These are phyloP conservation scores for Drosera spatulata DNA, from an alignment of 179 eudicot species.

Conservation along the genomic window DNA sequence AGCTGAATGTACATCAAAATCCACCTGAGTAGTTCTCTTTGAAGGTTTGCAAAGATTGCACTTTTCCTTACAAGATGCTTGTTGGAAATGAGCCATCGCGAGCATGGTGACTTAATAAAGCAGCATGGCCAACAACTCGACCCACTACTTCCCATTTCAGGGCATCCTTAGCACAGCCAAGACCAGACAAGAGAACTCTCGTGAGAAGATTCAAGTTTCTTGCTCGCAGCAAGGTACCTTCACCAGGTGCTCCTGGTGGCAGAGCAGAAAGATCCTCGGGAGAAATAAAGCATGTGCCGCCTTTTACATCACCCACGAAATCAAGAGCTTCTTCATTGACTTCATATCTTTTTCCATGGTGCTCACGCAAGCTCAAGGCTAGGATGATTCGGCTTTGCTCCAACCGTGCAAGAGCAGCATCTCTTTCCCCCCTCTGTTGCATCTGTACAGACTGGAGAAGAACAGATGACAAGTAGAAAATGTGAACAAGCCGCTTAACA, in stretches of 20 bases:
- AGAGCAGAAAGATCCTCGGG: conserved; percentile 31
- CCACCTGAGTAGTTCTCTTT: conserved; percentile 21
- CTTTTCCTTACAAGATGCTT: conserved; percentile 29
- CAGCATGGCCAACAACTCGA: conserved; percentile 75
- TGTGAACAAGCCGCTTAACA: no score
- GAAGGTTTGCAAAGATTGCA: conserved; percentile 19
- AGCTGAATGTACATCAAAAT: conserved; percentile 75
- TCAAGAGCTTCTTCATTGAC: conserved; percentile 85
- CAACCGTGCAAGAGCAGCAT: conserved; percentile 76
- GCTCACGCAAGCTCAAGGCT: conserved; percentile 74
- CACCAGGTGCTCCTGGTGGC: conserved; percentile 21
- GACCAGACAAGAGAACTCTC: conserved; percentile 32
- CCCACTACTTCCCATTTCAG: conserved; percentile 51
- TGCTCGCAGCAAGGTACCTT: conserved; percentile 22
- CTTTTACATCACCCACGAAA: conserved; percentile 59
- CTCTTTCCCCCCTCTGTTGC: conserved; percentile 88
- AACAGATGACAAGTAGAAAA: no score
- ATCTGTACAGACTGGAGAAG: conserved; percentile 60
- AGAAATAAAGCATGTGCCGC: conserved; percentile 35
- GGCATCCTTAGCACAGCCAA: conserved; percentile 38
- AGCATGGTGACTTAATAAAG: conserved; percentile 79
- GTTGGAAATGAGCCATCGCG: conserved; percentile 64
- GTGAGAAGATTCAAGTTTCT: conserved; percentile 29
- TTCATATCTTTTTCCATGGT: conserved; percentile 66
- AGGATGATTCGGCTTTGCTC: conserved; percentile 81